A percentile compares a stretch with the other conserved stretches of the same genome.
Evolutionary conservation across 768 basidiomycete genomes (phyloP).

Genomic region (Boletus rubropictus): DNA sequence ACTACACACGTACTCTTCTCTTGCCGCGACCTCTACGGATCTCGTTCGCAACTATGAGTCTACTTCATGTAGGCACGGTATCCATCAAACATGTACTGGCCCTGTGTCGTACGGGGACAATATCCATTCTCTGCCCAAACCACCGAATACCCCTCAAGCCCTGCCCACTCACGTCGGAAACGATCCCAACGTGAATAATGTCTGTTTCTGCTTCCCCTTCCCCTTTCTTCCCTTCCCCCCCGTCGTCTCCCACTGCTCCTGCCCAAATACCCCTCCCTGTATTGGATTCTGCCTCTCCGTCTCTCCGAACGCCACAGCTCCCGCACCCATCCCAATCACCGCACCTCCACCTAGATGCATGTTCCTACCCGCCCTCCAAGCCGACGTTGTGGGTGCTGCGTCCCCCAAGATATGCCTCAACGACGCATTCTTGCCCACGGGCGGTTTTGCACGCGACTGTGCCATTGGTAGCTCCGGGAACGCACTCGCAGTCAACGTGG

Average conservation of each 20-base stretch:
- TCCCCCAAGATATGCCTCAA: constrained; percentile 53
- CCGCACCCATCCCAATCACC: neutral
- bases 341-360: neutral
- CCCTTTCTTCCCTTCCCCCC: constrained; percentile 60
- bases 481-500: constrained; percentile 46
- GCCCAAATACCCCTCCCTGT: neutral
- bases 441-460: constrained; percentile 37
- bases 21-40: neutral
- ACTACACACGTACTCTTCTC: too few species aligned
- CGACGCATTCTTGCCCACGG: constrained; percentile 58
- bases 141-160: neutral
- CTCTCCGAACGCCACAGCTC: neutral
- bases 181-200: constrained; percentile 61
- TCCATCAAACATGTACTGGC: neutral
- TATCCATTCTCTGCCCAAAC: neutral
- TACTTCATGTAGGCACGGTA: neutral
- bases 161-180: constrained; percentile 33
- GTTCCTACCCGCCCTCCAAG: constrained; percentile 23
- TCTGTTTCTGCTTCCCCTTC: constrained; percentile 83
- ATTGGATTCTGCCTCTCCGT: neutral
- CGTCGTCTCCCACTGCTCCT: constrained; percentile 5
- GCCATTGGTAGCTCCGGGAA: constrained; percentile 69
- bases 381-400: constrained; percentile 24
- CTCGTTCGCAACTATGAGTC: neutral
- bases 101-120: too few species aligned